Base-by-base conservation (phyloP, 352 stramenopile genomes). In the Thraustochytrium sp. region DNA sequence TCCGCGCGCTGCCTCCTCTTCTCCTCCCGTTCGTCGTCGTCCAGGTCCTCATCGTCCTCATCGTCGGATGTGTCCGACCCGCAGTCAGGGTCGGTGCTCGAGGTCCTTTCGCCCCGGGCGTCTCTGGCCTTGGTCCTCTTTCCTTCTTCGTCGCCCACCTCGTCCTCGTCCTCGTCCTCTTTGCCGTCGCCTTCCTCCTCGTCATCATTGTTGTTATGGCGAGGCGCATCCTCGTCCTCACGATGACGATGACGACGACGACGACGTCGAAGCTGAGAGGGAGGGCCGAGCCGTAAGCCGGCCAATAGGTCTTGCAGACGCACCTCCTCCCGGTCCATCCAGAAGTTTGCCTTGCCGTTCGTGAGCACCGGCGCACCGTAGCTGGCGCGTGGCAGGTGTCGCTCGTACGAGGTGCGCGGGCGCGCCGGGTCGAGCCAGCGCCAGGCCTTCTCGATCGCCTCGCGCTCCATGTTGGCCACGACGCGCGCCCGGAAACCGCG, bases 381-480 rank as follows among this genome's bases (percentile, higher is more conserved):
- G 29, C 49, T 36, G 29, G 31, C 46, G 37, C 56, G 42, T 11
- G 74, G 74, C 37, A 82, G 29, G 2, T 48, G 49, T 1, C 51
- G 74, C 26, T 76, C 74, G 38, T 76, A 82, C 8, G 74, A 48
- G 2, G 74, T 82, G n/a, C 74, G 74, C 4, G 74, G 74, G 3
- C 74, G 42, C 21, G 18, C 4, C 23, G n/a, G 29, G 46, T 16
- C 38, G 16, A 77, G 29, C 74, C 74, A 82, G 18, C 49, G 51
- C 74, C 74, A 82, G 1, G 74, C 74, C 56, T 82, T 82, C 44
- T 82, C 74, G 0, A 82, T 42, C 11, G 74, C 42, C 54, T 82
- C 74, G 51, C 74, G 51, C 74, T 73, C 56, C 37, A 82, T 42
- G 34, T 82, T 76, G 11, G 74, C 74, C 3, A n/a, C 8, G 9